Base-by-base conservation (phyloP, 1,284 basidiomycete species). In the Tylopilus sp. region DNA sequence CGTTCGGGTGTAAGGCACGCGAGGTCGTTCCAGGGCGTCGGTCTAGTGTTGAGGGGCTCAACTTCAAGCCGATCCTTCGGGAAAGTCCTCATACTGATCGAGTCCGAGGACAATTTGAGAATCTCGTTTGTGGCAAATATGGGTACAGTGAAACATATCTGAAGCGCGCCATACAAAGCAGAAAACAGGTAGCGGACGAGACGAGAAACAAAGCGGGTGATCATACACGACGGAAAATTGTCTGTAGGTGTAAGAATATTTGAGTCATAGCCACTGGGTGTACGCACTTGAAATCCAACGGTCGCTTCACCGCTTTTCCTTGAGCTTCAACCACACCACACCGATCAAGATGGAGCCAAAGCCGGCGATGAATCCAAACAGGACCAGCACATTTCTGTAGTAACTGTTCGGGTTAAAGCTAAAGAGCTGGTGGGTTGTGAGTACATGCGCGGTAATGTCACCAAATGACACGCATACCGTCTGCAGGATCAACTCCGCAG, bases 291-390 rank as follows among this genome's bases (percentile, higher is more conserved):
- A 14, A 40, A 11, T 15, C 15, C 28, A 44, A 7, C 18, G 8
- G 2, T 9, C 12, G 7, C 26, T 51, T 64, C 37, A 83, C 43
- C 86, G 76, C 57, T 80, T 73, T 71, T 94, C 91, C 49, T 84
- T 74, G 44, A 94, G 77, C 58, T 79, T 78, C 55, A 82, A 73
- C 76, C 87, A 87, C 11, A 94, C 90, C 20, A 85, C 71, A 7
- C 74, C 75, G 51, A 92, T 79, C 12, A 93, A 80, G 9, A 79
- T 67, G 3, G 83, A 42, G 0, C 77, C 83, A 59, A 91, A 91
- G 0, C 85, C 90, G 4, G 78, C 83, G 48, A 92, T 85, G 64
- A 86, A 94, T 0, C 79, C 91, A 57, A 93, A 91, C 40, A 92
- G 66, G 24, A 94, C 82, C 26, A 95, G 73, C 6, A 94, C 88